phyloP scores from a whole-genome alignment of 176 grass and related monocot species.

The Musa itinerans region DNA sequence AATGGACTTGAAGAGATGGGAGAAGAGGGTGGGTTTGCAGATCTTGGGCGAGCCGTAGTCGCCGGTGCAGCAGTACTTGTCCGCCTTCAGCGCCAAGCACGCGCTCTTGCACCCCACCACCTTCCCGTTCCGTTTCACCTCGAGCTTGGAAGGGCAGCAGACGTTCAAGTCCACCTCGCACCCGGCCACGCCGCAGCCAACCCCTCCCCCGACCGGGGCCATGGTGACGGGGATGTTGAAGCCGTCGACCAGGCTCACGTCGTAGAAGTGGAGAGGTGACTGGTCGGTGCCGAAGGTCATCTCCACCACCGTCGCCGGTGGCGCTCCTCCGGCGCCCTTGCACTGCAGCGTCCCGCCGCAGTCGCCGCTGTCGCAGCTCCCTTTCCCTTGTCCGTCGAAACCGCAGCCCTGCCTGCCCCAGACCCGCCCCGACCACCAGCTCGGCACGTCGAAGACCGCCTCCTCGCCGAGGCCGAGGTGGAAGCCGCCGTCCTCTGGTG shows the following conservation, averaged over 20 bases:
- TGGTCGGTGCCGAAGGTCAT: constrained; percentile 50
- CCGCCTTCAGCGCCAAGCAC: constrained; percentile 48
- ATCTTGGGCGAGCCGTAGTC: constrained; percentile 38
- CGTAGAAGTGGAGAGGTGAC: constrained; percentile 63
- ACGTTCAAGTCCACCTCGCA: constrained; percentile 63
- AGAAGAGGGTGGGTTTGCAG: constrained; percentile 67
- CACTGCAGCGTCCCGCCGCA: constrained; percentile 26
- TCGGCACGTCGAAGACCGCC: constrained; percentile 47
- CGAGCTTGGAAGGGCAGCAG: constrained; percentile 67
- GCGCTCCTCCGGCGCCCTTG: constrained; percentile 20
- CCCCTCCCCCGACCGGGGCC: constrained; percentile 55
- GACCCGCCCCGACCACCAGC: constrained; percentile 67
- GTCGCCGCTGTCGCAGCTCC: constrained; percentile 33
- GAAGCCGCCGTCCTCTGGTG: constrained; percentile 69
- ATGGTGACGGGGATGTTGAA: constrained; percentile 76
- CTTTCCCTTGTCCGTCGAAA: constrained; percentile 40
- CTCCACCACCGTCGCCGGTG: constrained; percentile 63
- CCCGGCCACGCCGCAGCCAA: constrained; percentile 58
- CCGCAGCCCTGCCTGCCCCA: constrained; percentile 72
- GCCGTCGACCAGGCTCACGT: constrained; percentile 78
- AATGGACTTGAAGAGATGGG: constrained; percentile 84
- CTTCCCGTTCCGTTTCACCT: constrained; percentile 45
- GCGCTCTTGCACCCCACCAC: constrained; percentile 73
- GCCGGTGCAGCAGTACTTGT: constrained; percentile 81
- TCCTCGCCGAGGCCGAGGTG: constrained; percentile 53